phyloP scores from a whole-genome alignment of 2,329 filamentous ascomycete genomes.

The Colletotrichum neosansevieriae region DNA sequence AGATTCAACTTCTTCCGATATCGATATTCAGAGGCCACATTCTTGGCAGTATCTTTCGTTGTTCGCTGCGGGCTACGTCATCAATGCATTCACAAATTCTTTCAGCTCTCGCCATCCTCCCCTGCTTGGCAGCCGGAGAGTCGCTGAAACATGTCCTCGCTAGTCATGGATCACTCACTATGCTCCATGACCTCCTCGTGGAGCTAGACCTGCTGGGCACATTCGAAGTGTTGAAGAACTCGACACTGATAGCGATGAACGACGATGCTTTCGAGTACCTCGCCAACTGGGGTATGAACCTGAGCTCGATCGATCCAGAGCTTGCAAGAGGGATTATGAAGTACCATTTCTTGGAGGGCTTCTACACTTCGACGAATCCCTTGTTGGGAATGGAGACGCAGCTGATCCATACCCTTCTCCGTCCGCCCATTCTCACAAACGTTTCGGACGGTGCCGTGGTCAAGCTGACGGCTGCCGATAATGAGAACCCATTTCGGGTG shows the following conservation, averaged over 20 bases:
- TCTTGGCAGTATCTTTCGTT: rapidly evolving
- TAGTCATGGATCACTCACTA: slow-evolving; percentile 6
- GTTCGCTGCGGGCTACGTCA: rapidly evolving
- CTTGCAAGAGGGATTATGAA: slow-evolving; percentile 4
- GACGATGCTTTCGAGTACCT: slow-evolving; percentile 6
- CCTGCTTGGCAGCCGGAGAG: background rate
- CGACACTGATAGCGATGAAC: slow-evolving; percentile 2
- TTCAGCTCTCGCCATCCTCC: background rate
- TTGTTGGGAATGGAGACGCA: background rate
- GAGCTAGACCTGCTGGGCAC: background rate
- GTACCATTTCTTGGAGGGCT: background rate
- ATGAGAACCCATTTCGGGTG: background rate
- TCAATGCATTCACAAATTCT: background rate
- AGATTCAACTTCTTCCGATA: background rate
- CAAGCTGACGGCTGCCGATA: background rate
- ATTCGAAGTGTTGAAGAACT: background rate
- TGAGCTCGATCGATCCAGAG: background rate
- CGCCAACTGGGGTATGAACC: slow-evolving; percentile 5
- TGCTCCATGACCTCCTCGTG: background rate
- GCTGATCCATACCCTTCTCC: background rate
- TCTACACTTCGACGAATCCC: background rate
- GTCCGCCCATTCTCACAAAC: background rate
- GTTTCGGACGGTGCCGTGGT: slow-evolving; percentile 6
- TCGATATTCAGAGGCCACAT: background rate
- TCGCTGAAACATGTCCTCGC: background rate